These are phyloP conservation scores for Neopestalotiopsis sp. DNA, from an alignment of 2,329 filamentous ascomycete species.

Conservation along the genomic window DNA sequence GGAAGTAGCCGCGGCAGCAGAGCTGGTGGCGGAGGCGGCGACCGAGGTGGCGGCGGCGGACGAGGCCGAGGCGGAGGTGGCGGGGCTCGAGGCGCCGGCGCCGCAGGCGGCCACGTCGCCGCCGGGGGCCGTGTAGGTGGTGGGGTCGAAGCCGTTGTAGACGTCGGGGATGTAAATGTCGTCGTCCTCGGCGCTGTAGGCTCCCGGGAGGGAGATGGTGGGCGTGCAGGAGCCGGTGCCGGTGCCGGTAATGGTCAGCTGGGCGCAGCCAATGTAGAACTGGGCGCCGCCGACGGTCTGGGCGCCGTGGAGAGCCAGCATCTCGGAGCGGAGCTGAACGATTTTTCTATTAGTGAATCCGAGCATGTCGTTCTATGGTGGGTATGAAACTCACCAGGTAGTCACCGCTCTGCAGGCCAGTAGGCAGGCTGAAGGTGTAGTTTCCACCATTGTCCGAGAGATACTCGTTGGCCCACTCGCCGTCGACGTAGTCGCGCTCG, in stretches of 20 bases:
- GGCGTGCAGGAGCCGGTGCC: constrained; percentile 35
- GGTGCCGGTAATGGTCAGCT: constrained; percentile 37
- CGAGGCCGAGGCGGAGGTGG: neutral
- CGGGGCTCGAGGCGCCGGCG: constrained; percentile 14
- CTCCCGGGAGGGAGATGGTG: constrained; percentile 37
- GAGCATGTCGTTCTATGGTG: neutral
- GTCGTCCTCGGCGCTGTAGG: constrained; percentile 34
- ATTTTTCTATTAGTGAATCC: constrained; percentile 14
- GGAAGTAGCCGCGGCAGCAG: neutral
- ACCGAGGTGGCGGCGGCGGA: constrained; percentile 11
- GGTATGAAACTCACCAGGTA: constrained; percentile 32
- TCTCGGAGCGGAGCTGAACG: constrained; percentile 39
- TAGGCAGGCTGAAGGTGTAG: constrained; percentile 34
- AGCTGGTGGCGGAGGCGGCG: constrained; percentile 3
- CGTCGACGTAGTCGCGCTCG: constrained; percentile 30
- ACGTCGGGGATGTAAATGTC: constrained; percentile 37
- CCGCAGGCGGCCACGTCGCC: constrained; percentile 28
- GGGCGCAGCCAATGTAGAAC: constrained; percentile 41
- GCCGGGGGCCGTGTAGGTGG: constrained; percentile 36
- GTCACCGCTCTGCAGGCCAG: constrained; percentile 35
- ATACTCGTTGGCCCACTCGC: constrained; percentile 35
- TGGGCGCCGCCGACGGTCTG: constrained; percentile 36
- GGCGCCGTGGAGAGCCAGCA: constrained; percentile 39
- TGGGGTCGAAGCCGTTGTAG: constrained; percentile 39
- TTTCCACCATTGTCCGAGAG: constrained; percentile 27